A percentile compares a stretch with the other conserved stretches of the same genome.
Conservation (phyloP, 257 asterid species). For the Ilex asprella region DNA sequence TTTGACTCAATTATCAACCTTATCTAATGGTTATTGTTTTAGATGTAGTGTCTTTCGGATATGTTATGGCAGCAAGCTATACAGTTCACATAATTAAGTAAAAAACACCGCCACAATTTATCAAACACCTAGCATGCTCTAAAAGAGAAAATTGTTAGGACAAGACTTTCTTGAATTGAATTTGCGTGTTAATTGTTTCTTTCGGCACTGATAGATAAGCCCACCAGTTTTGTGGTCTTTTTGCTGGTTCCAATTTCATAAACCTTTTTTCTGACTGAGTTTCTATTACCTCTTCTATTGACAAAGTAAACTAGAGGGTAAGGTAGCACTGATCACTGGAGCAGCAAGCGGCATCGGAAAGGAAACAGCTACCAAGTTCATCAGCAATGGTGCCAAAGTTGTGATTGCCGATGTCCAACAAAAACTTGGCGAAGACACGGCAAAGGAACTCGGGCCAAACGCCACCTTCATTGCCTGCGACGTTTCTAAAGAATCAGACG, state of each 20-base stretch:
- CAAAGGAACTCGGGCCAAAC: constrained; percentile 49
- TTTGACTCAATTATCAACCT: too few species aligned
- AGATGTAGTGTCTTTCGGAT: too few species aligned
- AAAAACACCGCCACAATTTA: too few species aligned
- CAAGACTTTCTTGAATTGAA: background rate
- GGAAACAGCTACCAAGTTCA: constrained; percentile 69
- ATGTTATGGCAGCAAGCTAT: too few species aligned
- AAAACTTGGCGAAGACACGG: constrained; percentile 39
- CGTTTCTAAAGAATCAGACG: constrained; percentile 55
- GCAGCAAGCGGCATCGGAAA: constrained; percentile 83
- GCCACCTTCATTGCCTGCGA: constrained; percentile 65
- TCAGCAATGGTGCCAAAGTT: constrained; percentile 66
- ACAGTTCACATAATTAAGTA: too few species aligned
- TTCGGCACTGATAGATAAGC: background rate
- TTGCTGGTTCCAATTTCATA: background rate
- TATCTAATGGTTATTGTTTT: too few species aligned
- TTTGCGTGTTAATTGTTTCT: background rate
- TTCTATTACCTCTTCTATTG: background rate
- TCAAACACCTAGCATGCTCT: background rate
- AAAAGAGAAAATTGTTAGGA: background rate
- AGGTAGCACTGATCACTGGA: constrained; percentile 78
- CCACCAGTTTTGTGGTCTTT: background rate
- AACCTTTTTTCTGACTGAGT: background rate
- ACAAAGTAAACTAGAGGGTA: constrained; percentile 64
- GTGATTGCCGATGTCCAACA: constrained; percentile 57